Evolutionary conservation across 805 yeast genomes (phyloP).

Genomic region (Cyberlindnera mrakii): DNA sequence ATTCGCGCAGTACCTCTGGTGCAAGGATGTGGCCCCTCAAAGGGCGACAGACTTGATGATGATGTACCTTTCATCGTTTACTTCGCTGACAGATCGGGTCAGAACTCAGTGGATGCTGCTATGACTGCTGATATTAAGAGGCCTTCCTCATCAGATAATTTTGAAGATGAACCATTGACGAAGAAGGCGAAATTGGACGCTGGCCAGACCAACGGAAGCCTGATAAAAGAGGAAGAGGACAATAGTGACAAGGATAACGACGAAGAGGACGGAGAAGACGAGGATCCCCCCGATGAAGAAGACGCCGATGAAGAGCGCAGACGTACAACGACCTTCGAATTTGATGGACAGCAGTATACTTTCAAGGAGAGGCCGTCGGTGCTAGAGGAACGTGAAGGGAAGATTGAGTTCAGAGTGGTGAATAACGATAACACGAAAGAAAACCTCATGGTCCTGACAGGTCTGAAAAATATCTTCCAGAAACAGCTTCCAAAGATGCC

Average conservation of each 20-base stretch:
- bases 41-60: too few species aligned
- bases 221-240: conserved; percentile 20
- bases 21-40: too few species aligned
- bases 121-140: conserved; percentile 16
- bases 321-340: conserved; percentile 35
- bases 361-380: conserved; percentile 93
- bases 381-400: conserved; percentile 86
- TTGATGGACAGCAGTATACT: conserved; percentile 73
- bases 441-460: conserved; percentile 86
- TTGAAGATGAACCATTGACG: conserved; percentile 25
- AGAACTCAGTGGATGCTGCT: neutral
- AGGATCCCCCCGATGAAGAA: conserved; percentile 20
- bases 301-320: conserved; percentile 29
- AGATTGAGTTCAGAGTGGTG: conserved; percentile 92
- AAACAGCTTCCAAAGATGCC: conserved; percentile 99
- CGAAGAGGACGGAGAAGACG: conserved; percentile 20
- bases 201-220: conserved; percentile 18
- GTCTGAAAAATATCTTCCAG: conserved; percentile 92
- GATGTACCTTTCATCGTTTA: too few species aligned
- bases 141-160: conserved; percentile 7
- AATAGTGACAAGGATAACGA: conserved; percentile 21
- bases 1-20: too few species aligned
- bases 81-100: too few species aligned
- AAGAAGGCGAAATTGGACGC: conserved; percentile 21
- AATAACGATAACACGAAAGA: conserved; percentile 89